phyloP scores from a whole-genome alignment of 805 yeast species.

The Candida rishiriensis region DNA sequence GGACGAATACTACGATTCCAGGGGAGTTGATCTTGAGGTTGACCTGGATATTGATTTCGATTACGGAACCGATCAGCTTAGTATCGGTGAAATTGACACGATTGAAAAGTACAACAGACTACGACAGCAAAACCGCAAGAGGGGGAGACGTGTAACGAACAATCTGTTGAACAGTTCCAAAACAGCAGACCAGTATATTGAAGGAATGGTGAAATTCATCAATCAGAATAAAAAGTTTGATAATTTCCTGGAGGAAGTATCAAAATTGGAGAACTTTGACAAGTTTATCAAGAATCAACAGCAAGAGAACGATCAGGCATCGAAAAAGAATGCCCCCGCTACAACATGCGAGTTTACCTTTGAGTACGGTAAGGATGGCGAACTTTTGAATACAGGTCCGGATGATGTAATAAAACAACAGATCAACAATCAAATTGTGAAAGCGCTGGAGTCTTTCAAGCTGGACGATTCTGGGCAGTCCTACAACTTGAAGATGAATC shows the following conservation, averaged over 20 bases:
- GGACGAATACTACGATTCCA: not conserved
- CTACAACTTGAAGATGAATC: not conserved
- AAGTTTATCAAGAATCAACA: slow-evolving; percentile 2
- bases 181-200: slow-evolving; percentile 20
- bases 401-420: slow-evolving; percentile 14
- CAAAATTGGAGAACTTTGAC: slow-evolving; percentile 13
- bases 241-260: slow-evolving; percentile 19
- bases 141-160: not conserved
- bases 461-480: slow-evolving; percentile 9
- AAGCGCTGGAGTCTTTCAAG: slow-evolving; percentile 21
- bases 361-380: slow-evolving; percentile 21
- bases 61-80: not conserved
- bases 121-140: not conserved
- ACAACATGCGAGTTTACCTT: slow-evolving; percentile 17
- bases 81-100: not conserved
- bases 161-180: not conserved
- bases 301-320: too few relatives aligned
- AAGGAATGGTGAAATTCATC: slow-evolving; percentile 19
- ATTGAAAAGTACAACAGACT: not conserved
- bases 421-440: slow-evolving; percentile 19
- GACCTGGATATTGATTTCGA: slow-evolving; percentile 1
- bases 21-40: slow-evolving; percentile 2
- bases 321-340: too few relatives aligned
- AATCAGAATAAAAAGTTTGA: slow-evolving; percentile 23
- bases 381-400: slow-evolving; percentile 13